Base-by-base conservation (phyloP, 2,329 filamentous ascomycete genomes). In the Fusarium buharicum region DNA sequence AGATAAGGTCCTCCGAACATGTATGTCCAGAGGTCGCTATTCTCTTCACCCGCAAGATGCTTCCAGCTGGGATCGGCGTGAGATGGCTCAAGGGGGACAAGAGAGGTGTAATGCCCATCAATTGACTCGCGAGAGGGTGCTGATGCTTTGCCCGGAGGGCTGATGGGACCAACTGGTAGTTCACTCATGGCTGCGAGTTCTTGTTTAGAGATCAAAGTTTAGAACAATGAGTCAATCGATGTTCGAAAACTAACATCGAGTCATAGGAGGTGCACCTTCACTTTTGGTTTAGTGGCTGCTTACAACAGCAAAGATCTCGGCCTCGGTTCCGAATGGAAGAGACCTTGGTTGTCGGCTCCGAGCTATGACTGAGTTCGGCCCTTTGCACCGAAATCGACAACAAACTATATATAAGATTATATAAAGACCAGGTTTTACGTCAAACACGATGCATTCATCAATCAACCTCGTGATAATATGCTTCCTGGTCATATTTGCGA, bases 21-120 rank as follows among this genome's bases (percentile, higher is more conserved):
- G 22, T 77, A 77, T 0, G 73, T 75, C 76, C 76, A 78, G 2
- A 67, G 67, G 27, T 67, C 57, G 0, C 58, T 64, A 4, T 77
- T 76, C 10, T 70, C 65, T 0, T 63, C 55, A 4, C 75, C 69
- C 2, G 74, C 75, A 3, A 78, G 68, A 38, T 77, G 70, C 31
- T 66, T 66, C 66, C 67, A 77, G 5, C 73, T 67, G 2, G 66
- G 43, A 4, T 66, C 33, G 1, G 73, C 69, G 20, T 78, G 75
- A 13, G 59, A 56, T 0, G 58, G 41, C 2, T 60, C 30, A 1
- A 77, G 52, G 0, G 72, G 73, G 3, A 74, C 64, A 11, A 77
- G 64, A 1, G 73, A 67, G 1, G 73, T 75, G 50, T 73, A 72
- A 1, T 50, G 62, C 7, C 76, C 76, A 18, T 68, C 51, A 3